Base-by-base conservation (phyloP, 208 protist genomes). In the Naegleria gruberi region DNA sequence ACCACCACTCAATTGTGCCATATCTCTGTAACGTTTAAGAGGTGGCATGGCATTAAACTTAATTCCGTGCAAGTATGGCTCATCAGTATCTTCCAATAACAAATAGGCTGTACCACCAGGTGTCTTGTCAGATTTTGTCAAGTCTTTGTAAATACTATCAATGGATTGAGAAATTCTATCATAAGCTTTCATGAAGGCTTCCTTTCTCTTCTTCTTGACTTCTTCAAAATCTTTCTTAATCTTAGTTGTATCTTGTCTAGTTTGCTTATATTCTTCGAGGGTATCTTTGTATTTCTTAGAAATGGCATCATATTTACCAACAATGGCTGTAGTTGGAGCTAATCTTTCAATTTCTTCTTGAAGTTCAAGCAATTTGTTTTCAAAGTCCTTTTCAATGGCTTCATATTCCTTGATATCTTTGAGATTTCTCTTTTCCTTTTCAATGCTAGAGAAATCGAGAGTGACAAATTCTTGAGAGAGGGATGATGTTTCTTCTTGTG, bases 1-100 rank as follows among this genome's bases (percentile, higher is more conserved):
- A 19, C 99, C 99, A 89, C 99, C 99, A 43, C 96, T 99, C 17
- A 99, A 95, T 90, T 98, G 94, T 84, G 99, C 97, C 95, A 99
- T 99, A 41, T 97, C 96, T 93, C 97, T 97, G 92, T 98, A 99
- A 44, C 97, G 95, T 95, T 99, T 99, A 47, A 96, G 92, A 19
- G 99, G 98, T 15, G 98, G 98, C 77, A 98, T 99, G 45, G 97
- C 97, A 89, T 97, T 97, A 92, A 97, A 99, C 86, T 96, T 97
- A 55, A 99, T 97, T 87, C 98, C 98, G 45, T 93, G 93, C 0
- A 98, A 91, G 93, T 99, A 99, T 5, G 98, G 99, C 92, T 99
- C 97, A 93, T 98, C 96, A 30, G 93, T 92, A 89, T 98, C 95
- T 90, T 99, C 98, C 3, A 99, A 91, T 55, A 93, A 96, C 7